A percentile compares a stretch with the other conserved stretches of the same genome.
Evolutionary conservation across 1,284 basidiomycete genomes (phyloP).

Genomic region (Trichosporon ovoides): DNA sequence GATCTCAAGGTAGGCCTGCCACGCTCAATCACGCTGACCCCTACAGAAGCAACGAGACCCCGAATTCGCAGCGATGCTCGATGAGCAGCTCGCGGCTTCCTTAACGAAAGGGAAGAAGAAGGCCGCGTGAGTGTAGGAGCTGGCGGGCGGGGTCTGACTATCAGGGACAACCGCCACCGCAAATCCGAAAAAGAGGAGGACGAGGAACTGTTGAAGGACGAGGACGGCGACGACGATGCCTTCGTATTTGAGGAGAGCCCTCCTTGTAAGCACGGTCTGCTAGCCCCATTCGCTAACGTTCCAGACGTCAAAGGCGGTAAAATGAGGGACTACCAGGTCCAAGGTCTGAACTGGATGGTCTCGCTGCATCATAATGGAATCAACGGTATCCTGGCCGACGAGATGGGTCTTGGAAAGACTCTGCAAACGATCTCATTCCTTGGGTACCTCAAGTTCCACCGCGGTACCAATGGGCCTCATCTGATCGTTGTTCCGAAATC

Average conservation of each 20-base stretch:
- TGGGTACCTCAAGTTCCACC: constrained; percentile 85
- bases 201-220: constrained; percentile 83
- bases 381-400: constrained; percentile 88
- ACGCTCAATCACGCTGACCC: constrained; percentile 3
- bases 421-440: constrained; percentile 97
- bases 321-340: constrained; percentile 92
- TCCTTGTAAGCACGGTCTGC: constrained; percentile 62
- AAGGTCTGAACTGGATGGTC: constrained; percentile 97
- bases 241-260: constrained; percentile 90
- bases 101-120: constrained; percentile 71
- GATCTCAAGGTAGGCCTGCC: constrained; percentile 69
- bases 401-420: constrained; percentile 98
- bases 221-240: constrained; percentile 73
- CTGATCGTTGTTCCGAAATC: constrained; percentile 96
- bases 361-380: constrained; percentile 86
- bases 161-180: constrained; percentile 70
- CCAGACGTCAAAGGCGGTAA: constrained; percentile 77
- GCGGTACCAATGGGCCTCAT: constrained; percentile 72
- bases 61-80: constrained; percentile 84
- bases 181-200: constrained; percentile 99
- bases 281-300: background rate
- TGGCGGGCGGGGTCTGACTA: constrained; percentile 3
- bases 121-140: constrained; percentile 55
- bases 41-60: constrained; percentile 79
- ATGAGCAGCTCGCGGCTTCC: constrained; percentile 57